Conservation (phyloP, 179 eudicot species). For the Dionaea muscipula region DNA sequence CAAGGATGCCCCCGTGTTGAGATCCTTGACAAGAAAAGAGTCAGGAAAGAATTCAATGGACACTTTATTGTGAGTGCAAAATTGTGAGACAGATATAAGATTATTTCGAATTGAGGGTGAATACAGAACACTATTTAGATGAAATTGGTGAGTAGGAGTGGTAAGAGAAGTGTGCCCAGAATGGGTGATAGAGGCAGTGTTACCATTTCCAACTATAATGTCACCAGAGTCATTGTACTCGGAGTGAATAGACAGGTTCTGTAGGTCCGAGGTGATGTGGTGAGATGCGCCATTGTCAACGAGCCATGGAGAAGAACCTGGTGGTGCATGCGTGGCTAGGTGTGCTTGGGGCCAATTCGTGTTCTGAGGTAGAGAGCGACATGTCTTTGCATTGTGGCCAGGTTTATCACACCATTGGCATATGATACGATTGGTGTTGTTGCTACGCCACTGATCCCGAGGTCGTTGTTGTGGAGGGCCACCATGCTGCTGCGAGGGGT, state of each 20-base stretch:
- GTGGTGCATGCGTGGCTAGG: too few species aligned
- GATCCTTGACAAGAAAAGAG: conserved; percentile 2
- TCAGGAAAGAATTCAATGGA: neutral
- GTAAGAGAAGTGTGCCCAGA: neutral
- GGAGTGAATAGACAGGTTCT: neutral
- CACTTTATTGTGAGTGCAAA: neutral
- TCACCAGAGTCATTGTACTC: neutral
- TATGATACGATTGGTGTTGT: too few species aligned
- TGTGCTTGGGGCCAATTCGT: too few species aligned
- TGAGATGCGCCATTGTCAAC: conserved; percentile 2
- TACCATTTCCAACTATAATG: neutral
- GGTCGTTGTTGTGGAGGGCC: too few species aligned
- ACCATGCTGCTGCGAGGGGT: too few species aligned
- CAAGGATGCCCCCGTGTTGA: neutral
- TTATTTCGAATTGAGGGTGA: neutral
- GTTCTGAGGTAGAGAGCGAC: too few species aligned
- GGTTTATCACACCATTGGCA: too few species aligned
- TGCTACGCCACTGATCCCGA: too few species aligned
- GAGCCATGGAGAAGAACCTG: too few species aligned
- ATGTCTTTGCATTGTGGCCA: too few species aligned
- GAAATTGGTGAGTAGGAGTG: too few species aligned
- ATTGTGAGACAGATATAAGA: neutral
- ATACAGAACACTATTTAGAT: neutral
- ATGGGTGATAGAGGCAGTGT: conserved; percentile 4
- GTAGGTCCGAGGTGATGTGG: conserved; percentile 1